A percentile compares a stretch with the other conserved stretches of the same genome.
Evolutionary conservation across 169 alveolate species (phyloP).

Genomic region (Plasmodium inui): DNA sequence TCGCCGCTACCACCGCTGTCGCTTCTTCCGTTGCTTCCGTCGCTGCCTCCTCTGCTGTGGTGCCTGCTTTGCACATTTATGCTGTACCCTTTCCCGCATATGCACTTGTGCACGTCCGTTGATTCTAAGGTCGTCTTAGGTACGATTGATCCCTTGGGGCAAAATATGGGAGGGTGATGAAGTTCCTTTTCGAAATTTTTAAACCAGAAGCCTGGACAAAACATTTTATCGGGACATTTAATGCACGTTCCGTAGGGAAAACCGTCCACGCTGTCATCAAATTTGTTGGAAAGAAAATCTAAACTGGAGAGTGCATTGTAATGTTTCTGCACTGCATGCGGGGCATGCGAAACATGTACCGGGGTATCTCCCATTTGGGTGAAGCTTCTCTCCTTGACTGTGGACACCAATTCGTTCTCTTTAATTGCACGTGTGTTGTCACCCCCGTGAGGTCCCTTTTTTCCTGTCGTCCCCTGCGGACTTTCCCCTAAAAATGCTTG

Average conservation of each 20-base stretch:
- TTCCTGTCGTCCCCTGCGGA: neutral
- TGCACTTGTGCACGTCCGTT: conserved; percentile 79
- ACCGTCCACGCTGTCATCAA: neutral
- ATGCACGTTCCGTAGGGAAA: neutral
- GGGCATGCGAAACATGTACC: neutral
- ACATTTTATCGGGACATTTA: conserved; percentile 50
- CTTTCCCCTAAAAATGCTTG: neutral
- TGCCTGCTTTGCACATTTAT: conserved; percentile 15
- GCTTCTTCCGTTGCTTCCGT: conserved; percentile 32
- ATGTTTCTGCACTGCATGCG: conserved; percentile 8
- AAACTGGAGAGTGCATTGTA: neutral
- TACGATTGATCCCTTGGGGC: conserved; percentile 83
- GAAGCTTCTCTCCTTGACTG: neutral
- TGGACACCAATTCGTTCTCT: neutral
- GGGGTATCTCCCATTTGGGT: conserved; percentile 3
- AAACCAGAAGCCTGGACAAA: conserved; percentile 68
- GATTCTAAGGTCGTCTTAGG: conserved; percentile 81
- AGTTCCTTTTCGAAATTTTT: conserved; percentile 59
- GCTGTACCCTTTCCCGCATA: conserved; percentile 83
- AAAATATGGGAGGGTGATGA: conserved; percentile 82
- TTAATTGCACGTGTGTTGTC: neutral
- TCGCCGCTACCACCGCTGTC: neutral
- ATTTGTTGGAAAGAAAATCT: neutral
- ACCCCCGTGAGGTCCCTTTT: neutral
- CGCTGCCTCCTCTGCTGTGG: conserved; percentile 60